Conservation (phyloP, 116 monocot genomes). For the Zostera marina region DNA sequence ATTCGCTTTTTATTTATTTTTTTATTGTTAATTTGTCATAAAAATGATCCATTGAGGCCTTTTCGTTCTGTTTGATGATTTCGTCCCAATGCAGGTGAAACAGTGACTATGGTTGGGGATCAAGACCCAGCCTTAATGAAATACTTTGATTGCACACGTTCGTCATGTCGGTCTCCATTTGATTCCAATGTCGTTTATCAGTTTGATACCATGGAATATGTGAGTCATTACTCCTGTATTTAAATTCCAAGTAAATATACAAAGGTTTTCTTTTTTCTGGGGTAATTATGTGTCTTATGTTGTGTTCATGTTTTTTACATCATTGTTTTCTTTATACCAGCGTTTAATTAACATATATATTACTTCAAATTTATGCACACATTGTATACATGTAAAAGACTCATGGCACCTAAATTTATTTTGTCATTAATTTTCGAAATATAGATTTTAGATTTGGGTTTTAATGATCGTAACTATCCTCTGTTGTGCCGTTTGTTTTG, state of each 20-base stretch:
- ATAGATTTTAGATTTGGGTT: too few relatives aligned
- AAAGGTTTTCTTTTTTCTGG: neutral
- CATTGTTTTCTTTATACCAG: too few relatives aligned
- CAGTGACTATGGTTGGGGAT: constrained; percentile 82
- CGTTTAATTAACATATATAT: too few relatives aligned
- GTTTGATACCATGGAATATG: constrained; percentile 96
- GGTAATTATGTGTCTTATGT: neutral
- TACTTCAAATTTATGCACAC: too few relatives aligned
- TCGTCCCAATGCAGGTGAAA: constrained; percentile 49
- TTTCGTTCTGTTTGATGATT: neutral
- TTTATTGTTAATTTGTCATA: too few relatives aligned
- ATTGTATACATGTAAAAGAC: too few relatives aligned
- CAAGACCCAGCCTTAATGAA: constrained; percentile 72
- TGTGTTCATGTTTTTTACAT: neutral
- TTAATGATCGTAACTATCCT: too few relatives aligned
- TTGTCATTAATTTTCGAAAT: too few relatives aligned
- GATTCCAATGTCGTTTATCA: constrained; percentile 89
- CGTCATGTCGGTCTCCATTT: constrained; percentile 64
- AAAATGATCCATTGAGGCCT: too few relatives aligned
- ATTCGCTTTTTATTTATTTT: too few relatives aligned
- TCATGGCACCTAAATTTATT: too few relatives aligned
- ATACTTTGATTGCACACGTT: constrained; percentile 84
- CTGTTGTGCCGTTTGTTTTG: neutral
- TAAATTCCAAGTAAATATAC: neutral
- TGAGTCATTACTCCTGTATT: constrained; percentile 19